These are phyloP conservation scores for Geosmithia putterillii DNA, from an alignment of 2,329 filamentous ascomycete species.

Conservation along the genomic window DNA sequence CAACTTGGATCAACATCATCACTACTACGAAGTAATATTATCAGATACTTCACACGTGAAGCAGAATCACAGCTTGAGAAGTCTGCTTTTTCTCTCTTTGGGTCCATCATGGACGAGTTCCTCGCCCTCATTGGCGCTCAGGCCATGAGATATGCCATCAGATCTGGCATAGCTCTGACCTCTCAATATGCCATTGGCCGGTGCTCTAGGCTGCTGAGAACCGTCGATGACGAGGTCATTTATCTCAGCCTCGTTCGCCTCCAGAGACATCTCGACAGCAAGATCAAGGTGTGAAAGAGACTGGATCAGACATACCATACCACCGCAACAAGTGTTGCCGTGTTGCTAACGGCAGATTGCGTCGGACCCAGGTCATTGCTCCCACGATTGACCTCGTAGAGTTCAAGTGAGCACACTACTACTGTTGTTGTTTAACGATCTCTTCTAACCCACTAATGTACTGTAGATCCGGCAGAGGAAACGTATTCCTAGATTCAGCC, in stretches of 20 bases:
- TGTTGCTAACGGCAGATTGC: background rate
- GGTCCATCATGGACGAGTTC: conserved; percentile 60
- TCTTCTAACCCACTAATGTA: background rate
- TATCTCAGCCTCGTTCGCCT: conserved; percentile 56
- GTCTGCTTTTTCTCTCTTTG: too few relatives aligned
- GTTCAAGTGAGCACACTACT: conserved; percentile 49
- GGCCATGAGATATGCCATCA: conserved; percentile 85
- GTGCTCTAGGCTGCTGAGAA: conserved; percentile 65
- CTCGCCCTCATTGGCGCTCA: conserved; percentile 45
- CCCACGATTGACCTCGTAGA: conserved; percentile 89
- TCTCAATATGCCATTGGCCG: conserved; percentile 77
- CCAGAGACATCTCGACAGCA: conserved; percentile 66
- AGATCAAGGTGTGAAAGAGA: conserved; percentile 53
- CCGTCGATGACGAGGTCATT: conserved; percentile 54
- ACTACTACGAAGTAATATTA: too few relatives aligned
- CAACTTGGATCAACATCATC: too few relatives aligned
- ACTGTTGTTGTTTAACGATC: background rate
- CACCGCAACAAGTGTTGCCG: background rate
- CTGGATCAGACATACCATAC: background rate
- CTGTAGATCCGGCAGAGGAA: conserved; percentile 37
- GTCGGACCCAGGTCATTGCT: conserved; percentile 57
- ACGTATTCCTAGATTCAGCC: conserved; percentile 64
- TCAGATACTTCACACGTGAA: too few relatives aligned
- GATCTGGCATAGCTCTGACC: conserved; percentile 75
- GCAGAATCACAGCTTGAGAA: too few relatives aligned